These are phyloP conservation scores for Blastocrithidia nonstop DNA, from an alignment of 208 protist genomes.

Conservation along the genomic window DNA sequence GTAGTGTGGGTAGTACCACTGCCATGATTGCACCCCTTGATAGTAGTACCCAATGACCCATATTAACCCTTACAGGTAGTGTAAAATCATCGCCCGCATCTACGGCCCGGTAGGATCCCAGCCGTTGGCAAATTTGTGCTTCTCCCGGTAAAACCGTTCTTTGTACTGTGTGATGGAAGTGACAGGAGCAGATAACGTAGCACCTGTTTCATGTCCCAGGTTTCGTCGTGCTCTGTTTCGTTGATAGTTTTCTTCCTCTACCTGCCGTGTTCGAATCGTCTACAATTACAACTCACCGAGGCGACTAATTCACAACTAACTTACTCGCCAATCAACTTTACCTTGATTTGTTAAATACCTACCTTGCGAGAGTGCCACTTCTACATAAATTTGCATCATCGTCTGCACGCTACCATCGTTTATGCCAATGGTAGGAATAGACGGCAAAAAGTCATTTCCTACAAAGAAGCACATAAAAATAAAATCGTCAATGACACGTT, in stretches of 20 bases:
- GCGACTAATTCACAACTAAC: conserved; percentile 53
- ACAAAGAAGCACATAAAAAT: conserved; percentile 96
- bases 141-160: conserved; percentile 70
- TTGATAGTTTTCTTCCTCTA: conserved; percentile 71
- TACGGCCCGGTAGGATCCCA: conserved; percentile 42
- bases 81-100: conserved; percentile 44
- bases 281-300: conserved; percentile 68
- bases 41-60: conserved; percentile 87
- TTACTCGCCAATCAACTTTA: conserved; percentile 47
- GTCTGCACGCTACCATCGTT: conserved; percentile 81
- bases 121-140: conserved; percentile 66
- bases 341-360: conserved; percentile 68
- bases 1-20: conserved; percentile 89
- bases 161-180: conserved; percentile 67
- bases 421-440: conserved; percentile 91
- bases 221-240: conserved; percentile 32
- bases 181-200: conserved; percentile 12
- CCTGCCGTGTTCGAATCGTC: conserved; percentile 38
- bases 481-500: conserved; percentile 94
- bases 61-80: conserved; percentile 79
- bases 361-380: conserved; percentile 38
- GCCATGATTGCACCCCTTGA: conserved; percentile 76
- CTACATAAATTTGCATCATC: conserved; percentile 79
- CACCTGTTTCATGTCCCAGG: conserved; percentile 42
- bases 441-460: conserved; percentile 98